Evolutionary conservation across 169 alveolate species (phyloP), one percentile per base, ranked within the genome.

Genomic region (Perkinsus marinus): DNA sequence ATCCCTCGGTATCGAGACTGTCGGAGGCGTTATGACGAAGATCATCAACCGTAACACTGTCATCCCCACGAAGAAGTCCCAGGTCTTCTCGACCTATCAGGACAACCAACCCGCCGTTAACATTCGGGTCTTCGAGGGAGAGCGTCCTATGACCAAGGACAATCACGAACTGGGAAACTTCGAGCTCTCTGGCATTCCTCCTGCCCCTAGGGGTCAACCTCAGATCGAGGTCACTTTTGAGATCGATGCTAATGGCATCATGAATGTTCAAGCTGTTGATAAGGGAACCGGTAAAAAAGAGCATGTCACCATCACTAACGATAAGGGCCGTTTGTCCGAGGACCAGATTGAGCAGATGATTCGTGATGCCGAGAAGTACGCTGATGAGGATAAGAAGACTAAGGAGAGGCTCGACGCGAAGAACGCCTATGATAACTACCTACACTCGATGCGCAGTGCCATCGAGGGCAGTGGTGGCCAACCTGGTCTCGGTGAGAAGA

Each of bases 51-150:
- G 99, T 94, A 98, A 98, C 94, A 97, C 99, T 26, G 97, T 97
- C 90, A 97, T 98, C 79, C 99, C 99, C 39, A 98, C 99, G 90
- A 98, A 98, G 95, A 98, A 98, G 93, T 97, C 99, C n/a, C 99
- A 98, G 94, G 96, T 97, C 90, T 98, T 98, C 97, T 97, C n/a
- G n/a, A n/a, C n/a, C n/a, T n/a, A n/a, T n/a, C n/a, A n/a, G n/a
- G n/a, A n/a, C n/a, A n/a, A n/a, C 91, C 98, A 98, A 95, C 95
- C 98, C 92, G 97, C 98, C 39, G 99, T 98, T 39, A 96, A 98
- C 92, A 98, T 98, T 92, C 97, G 96, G 91, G 98, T 98, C 91
- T 98, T 96, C 93, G 99, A 98, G 95, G 99, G 99, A 22, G 99
- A 98, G 95, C 97, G 99, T 91, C 97, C 99, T 41, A 94, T 98